Base-by-base conservation (phyloP, 148 eudicot genomes). In the Dianthus caryophyllus region DNA sequence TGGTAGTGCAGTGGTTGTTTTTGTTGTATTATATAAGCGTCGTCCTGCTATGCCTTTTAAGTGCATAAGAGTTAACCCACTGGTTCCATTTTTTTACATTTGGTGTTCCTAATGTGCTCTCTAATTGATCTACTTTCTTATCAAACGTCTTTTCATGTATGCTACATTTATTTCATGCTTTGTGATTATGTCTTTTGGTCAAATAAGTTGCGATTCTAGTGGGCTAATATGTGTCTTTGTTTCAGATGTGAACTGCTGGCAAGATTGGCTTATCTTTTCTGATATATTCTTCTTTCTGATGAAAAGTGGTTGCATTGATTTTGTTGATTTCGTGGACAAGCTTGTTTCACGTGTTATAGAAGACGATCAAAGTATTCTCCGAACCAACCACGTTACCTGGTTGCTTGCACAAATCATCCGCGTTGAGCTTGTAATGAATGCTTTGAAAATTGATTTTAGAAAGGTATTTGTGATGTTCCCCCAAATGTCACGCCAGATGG, bases 341-440 rank as follows among this genome's bases (percentile, higher is more conserved):
- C 88, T 95, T 72, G 86, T 88, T 43, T 76, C 78, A 71, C 89
- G 91, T 61, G 79, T 88, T n/a, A 78, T 84, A 54, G 97, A 90
- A 72, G 93, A 84, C 63, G 91, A 95, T 80, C 88, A 71, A 53
- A 83, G 83, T 69, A 77, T 88, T 75, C 84, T 88, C 55, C 81
- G 84, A 70, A 95, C 99, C 49, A 95, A 95, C 79, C 97, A 95
- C 64, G 96, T 95, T 27, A 90, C 96, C 18, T 95, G 89, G 99
- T 86, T 95, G 73, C 81, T 95, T 58, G 90, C 93, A 56, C 97
- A 90, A 71, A 85, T 95, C 58, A 88, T 90, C 52, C 88, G 96
- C 33, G 84, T 83, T 72, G 97, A 95, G 85, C 89, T 84, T 69
- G 99, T 95, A 64, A 79, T 90, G 91, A 77, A 73, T 73, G 99